Conservation (phyloP, 345 rosid species). For the Brassica carinata region DNA sequence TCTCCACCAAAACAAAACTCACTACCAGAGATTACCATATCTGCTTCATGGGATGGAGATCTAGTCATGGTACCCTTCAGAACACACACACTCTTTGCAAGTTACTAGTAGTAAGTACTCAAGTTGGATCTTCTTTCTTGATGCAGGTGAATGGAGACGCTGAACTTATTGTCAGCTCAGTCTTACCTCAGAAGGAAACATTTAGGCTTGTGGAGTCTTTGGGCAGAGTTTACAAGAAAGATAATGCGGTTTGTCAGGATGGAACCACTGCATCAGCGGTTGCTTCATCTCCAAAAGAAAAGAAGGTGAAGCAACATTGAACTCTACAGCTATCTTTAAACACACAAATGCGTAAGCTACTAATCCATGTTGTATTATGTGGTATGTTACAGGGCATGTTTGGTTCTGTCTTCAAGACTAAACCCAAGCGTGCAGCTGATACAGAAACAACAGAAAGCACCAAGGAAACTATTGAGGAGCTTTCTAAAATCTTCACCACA, state of each 20-base stretch:
- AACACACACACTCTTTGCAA: conserved; percentile 17
- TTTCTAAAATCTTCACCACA: conserved; percentile 54
- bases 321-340: background rate
- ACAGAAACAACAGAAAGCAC: conserved; percentile 66
- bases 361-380: background rate
- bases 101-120: background rate
- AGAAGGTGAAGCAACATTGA: conserved; percentile 55
- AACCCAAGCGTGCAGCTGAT: conserved; percentile 55
- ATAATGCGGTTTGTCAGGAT: conserved; percentile 28
- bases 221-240: conserved; percentile 64
- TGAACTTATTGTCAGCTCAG: conserved; percentile 64
- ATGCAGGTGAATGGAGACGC: conserved; percentile 76
- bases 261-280: conserved; percentile 38
- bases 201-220: conserved; percentile 63
- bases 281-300: conserved; percentile 58
- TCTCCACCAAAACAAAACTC: conserved; percentile 52
- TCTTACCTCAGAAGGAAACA: conserved; percentile 57
- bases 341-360: background rate
- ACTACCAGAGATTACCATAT: conserved; percentile 51
- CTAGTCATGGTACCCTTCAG: conserved; percentile 58
- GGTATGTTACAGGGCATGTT: conserved; percentile 62
- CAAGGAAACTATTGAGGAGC: conserved; percentile 68
- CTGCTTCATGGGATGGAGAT: conserved; percentile 74
- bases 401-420: conserved; percentile 76
- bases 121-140: background rate